These are phyloP conservation scores for Fusarium fujikuroi DNA, from an alignment of 2,329 filamentous ascomycete species.

Conservation along the genomic window DNA sequence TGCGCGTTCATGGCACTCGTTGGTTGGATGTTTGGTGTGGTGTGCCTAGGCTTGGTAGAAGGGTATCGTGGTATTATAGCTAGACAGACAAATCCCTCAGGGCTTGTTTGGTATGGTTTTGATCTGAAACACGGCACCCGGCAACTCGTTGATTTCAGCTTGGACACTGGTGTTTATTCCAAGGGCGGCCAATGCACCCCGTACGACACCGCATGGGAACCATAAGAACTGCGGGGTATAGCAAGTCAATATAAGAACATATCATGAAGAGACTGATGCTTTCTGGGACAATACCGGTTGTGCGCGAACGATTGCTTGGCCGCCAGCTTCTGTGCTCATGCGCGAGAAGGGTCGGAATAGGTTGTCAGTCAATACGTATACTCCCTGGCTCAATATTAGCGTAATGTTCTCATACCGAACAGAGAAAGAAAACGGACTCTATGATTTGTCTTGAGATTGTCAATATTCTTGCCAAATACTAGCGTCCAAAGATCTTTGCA, in stretches of 20 bases:
- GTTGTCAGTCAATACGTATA: conserved; percentile 96
- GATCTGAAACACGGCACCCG: conserved; percentile 93
- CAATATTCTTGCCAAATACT: conserved; percentile 95
- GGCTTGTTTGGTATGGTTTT: conserved; percentile 78
- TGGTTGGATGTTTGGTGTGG: conserved; percentile 27
- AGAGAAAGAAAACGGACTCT: conserved; percentile 62
- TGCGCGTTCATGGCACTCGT: conserved; percentile 25
- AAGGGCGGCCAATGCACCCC: conserved; percentile 90
- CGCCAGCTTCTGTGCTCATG: conserved; percentile 85
- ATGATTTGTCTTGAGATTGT: conserved; percentile 99
- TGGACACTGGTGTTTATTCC: conserved; percentile 92
- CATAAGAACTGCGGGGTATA: conserved; percentile 76
- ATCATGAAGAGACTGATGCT: neutral
- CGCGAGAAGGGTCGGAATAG: conserved; percentile 87
- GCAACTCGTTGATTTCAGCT: conserved; percentile 88
- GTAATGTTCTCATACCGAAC: neutral
- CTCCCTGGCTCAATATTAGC: conserved; percentile 66
- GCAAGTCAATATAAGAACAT: conserved; percentile 8
- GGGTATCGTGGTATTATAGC: conserved; percentile 42
- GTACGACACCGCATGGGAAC: conserved; percentile 93
- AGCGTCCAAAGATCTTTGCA: conserved; percentile 98
- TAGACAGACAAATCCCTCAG: conserved; percentile 28
- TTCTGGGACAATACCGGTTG: conserved; percentile 74
- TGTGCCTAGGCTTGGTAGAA: conserved; percentile 30
- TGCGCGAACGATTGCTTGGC: conserved; percentile 77